A percentile compares a stretch with the other conserved stretches of the same genome.
These are phyloP conservation scores for Cynara cardunculus DNA, from an alignment of 129 eudicot genomes.

Conservation along the genomic window DNA sequence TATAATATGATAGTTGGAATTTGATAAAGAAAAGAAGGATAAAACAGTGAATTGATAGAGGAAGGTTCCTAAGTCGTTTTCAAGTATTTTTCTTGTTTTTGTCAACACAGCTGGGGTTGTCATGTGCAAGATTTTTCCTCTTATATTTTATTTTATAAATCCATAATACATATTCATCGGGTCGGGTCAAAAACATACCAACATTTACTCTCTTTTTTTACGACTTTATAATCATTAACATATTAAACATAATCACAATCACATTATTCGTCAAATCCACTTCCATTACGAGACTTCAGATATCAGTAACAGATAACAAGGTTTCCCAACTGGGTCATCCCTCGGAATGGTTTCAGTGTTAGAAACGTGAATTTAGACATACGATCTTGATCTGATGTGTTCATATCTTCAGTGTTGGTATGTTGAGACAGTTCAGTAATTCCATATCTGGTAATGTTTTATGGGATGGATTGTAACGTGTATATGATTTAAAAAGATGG, in stretches of 20 bases:
- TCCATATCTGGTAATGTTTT: no score
- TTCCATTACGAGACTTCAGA: not conserved
- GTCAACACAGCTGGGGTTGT: slow-evolving; percentile 5
- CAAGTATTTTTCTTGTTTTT: not conserved
- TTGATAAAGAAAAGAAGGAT: not conserved
- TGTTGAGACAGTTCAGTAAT: not conserved
- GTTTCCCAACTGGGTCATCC: not conserved
- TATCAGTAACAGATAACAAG: not conserved
- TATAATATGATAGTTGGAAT: not conserved
- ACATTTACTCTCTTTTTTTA: no score
- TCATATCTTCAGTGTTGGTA: not conserved
- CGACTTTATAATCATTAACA: no score
- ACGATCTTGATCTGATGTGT: not conserved
- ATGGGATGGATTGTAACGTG: no score
- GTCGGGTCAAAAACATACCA: not conserved
- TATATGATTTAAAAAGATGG: no score
- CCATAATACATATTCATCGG: no score
- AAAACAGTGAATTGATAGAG: not conserved
- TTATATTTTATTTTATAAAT: not conserved
- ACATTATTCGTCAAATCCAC: not conserved
- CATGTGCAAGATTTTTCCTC: not conserved
- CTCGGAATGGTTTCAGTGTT: not conserved
- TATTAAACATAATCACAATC: not conserved
- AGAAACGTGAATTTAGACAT: no score
- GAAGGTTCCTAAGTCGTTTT: slow-evolving; percentile 20